Conservation (phyloP, 2,329 filamentous ascomycete species). For the Paecilomyces variotii region DNA sequence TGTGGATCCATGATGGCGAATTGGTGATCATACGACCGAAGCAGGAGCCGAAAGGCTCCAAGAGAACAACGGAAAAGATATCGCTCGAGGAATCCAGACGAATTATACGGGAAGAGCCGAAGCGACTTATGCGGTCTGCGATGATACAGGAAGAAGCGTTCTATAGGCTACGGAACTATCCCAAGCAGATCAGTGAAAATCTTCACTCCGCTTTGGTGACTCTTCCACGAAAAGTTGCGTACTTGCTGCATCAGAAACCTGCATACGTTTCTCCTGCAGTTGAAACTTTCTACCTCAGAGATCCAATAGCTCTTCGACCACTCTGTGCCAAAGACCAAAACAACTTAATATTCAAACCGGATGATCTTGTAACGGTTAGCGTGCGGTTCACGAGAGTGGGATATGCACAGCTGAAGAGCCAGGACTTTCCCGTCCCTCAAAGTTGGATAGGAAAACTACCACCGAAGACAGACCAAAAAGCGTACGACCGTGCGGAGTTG, state of each 20-base stretch:
- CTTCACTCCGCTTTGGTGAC: constrained; percentile 67
- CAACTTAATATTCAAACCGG: constrained; percentile 59
- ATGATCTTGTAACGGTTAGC: constrained; percentile 71
- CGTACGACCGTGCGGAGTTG: constrained; percentile 47
- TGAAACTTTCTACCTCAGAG: constrained; percentile 87
- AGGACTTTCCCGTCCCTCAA: constrained; percentile 64
- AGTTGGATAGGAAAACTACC: constrained; percentile 44
- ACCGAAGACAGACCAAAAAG: constrained; percentile 36
- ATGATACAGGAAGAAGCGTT: constrained; percentile 84
- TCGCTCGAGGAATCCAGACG: constrained; percentile 56
- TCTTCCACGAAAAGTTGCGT: constrained; percentile 74
- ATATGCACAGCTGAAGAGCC: constrained; percentile 82
- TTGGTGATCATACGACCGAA: constrained; percentile 61
- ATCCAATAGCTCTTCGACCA: constrained; percentile 65
- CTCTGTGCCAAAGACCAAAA: constrained; percentile 50
- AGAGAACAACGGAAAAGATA: constrained; percentile 39
- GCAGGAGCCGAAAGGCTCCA: constrained; percentile 40
- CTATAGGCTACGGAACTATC: constrained; percentile 78
- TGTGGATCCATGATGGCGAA: constrained; percentile 77
- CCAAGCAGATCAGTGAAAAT: constrained; percentile 62
- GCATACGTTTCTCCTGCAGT: constrained; percentile 72
- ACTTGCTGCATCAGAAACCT: constrained; percentile 66
- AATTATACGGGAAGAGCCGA: constrained; percentile 50
- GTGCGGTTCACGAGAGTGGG: constrained; percentile 79
- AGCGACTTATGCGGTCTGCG: constrained; percentile 59